Conservation (phyloP, 2,329 filamentous ascomycete species). For the Chalaropsis ovoidea region DNA sequence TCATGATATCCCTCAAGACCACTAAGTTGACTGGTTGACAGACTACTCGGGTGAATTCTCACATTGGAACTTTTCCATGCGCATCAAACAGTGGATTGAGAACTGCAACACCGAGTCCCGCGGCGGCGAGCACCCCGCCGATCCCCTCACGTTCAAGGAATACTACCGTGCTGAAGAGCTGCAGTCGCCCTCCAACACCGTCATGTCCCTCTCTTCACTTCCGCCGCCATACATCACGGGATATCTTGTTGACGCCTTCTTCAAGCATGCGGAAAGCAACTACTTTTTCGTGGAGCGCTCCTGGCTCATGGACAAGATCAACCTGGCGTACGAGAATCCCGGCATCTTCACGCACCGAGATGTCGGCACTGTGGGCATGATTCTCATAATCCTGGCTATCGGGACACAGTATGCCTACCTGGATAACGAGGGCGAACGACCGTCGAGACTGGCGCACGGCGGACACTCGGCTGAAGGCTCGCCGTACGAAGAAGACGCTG, state of each 20-base stretch:
- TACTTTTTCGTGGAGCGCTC: slow-evolving; percentile 40
- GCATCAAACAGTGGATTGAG: slow-evolving; percentile 42
- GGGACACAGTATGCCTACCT: slow-evolving; percentile 44
- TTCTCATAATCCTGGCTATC: slow-evolving; percentile 41
- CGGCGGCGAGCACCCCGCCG: slow-evolving; percentile 19
- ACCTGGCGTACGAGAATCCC: slow-evolving; percentile 36
- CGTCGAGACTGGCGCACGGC: slow-evolving; percentile 26
- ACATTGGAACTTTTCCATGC: slow-evolving; percentile 45
- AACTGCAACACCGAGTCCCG: slow-evolving; percentile 29
- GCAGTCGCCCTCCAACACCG: slow-evolving; percentile 34
- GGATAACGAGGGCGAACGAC: slow-evolving; percentile 28
- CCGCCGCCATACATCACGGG: slow-evolving; percentile 40
- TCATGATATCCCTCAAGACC: background rate
- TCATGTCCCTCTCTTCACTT: slow-evolving; percentile 35
- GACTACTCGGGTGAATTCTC: slow-evolving; percentile 46
- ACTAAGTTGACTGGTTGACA: slow-evolving; percentile 27
- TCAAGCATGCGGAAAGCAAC: slow-evolving; percentile 40
- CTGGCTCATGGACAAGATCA: slow-evolving; percentile 37
- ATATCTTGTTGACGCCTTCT: slow-evolving; percentile 40
- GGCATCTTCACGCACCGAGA: slow-evolving; percentile 34
- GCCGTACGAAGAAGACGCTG: slow-evolving; percentile 41
- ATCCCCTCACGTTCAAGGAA: slow-evolving; percentile 32
- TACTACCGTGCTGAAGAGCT: slow-evolving; percentile 41
- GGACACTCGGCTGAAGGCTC: slow-evolving; percentile 28
- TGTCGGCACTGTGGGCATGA: slow-evolving; percentile 37